Base-by-base conservation (phyloP, 139 green algal genomes). In the Astrephomene gubernaculifera region DNA sequence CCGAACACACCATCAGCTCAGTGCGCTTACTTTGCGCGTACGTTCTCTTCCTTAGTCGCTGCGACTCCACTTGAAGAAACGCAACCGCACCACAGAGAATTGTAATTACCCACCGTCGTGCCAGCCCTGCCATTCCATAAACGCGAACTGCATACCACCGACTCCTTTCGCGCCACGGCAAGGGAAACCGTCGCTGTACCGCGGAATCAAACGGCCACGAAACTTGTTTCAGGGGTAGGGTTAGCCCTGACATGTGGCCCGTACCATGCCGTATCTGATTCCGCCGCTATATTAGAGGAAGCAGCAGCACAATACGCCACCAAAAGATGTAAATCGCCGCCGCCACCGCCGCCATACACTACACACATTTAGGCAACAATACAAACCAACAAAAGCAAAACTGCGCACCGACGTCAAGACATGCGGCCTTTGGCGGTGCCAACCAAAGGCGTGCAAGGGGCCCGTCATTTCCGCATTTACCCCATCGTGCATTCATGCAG, bases 361-460 rank as follows among this genome's bases (percentile, higher is more conserved):
- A 35, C 36, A 69, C 68, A 35, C 36, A 69, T 24, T 69, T 52
- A 33, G n/a, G 27, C 70, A 78, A 63, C 70, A 78, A 63, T 78
- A 60, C 70, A 63, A 78, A 78, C 61, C 70, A 63, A 78, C 43
- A 22, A 57, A 63, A 25, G 14, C 70, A 78, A 78, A 78, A 78
- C 70, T 78, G 70, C n/a, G 70, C 70, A 78, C 70, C 22, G 43
- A 43, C 27, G 41, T 63, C 61, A 39, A 29, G n/a, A 76, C 12
- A 60, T 44, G 38, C 44, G 29, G 44, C 43, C 70, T 60, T 78
- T 61, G 68, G 68, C 38, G 68, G 68, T 75, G 70, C 70, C 70
- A 14, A 63, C 43, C 70, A 78, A 78, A 78, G 70, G 70, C 70
- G 36, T 38, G 57, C 6, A n/a, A 65, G 6, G 31, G 57, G 65